Conservation (phyloP, 257 asterid genomes). For the Capsicum pubescens region DNA sequence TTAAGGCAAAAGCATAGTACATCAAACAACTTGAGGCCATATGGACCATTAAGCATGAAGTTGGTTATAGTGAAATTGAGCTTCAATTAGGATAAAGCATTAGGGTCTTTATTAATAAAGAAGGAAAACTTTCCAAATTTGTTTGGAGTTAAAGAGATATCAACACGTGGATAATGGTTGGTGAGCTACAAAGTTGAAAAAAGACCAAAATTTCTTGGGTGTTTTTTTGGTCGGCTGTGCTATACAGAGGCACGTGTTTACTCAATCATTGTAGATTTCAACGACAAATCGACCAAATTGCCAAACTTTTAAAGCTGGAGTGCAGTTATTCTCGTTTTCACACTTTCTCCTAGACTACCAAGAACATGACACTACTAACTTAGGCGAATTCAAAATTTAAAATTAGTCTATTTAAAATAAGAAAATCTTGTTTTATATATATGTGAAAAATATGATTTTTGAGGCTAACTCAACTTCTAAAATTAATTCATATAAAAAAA, state of each 20-base stretch:
- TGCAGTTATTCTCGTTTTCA: slow-evolving; percentile 10
- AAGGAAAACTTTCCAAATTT: background rate
- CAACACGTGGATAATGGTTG: slow-evolving; percentile 74
- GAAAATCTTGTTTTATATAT: no score
- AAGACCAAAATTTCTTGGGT: slow-evolving; percentile 24
- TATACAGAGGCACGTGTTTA: slow-evolving; percentile 10
- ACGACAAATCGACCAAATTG: slow-evolving; percentile 8
- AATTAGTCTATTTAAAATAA: no score
- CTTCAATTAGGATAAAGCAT: background rate
- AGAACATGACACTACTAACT: background rate
- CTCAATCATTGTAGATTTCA: background rate
- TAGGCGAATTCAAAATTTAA: no score
- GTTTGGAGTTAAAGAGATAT: slow-evolving; percentile 33
- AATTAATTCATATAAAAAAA: no score
- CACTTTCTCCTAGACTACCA: background rate
- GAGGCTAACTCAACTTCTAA: no score
- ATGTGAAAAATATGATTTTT: no score
- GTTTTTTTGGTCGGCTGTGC: slow-evolving; percentile 17
- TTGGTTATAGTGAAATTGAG: slow-evolving; percentile 9
- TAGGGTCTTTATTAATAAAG: slow-evolving; percentile 36
- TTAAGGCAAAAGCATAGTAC: slow-evolving; percentile 33
- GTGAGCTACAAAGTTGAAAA: slow-evolving; percentile 77
- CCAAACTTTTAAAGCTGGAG: slow-evolving; percentile 17
- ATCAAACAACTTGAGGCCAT: slow-evolving; percentile 34
- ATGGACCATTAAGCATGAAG: background rate